phyloP scores from a whole-genome alignment of 441 rosid genomes.

The Sinapis alba region DNA sequence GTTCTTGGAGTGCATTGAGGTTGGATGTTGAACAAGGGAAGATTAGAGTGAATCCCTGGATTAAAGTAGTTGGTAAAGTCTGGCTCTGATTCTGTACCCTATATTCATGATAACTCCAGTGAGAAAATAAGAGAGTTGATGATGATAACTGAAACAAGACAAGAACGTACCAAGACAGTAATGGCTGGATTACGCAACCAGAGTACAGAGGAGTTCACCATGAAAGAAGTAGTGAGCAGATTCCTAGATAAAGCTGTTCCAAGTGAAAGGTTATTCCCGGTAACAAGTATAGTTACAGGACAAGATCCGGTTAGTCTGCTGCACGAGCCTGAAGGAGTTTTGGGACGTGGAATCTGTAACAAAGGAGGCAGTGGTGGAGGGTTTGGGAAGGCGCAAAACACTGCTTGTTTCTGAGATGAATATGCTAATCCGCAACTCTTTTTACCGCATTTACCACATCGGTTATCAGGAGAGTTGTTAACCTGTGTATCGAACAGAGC shows the following conservation, averaged over 20 bases:
- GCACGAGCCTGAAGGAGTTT: slow-evolving; percentile 74
- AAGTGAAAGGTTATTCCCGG: slow-evolving; percentile 68
- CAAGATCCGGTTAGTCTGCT: slow-evolving; percentile 50
- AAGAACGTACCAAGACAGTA: slow-evolving; percentile 53
- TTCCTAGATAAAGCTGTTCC: slow-evolving; percentile 63
- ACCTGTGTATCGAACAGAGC: slow-evolving; percentile 46
- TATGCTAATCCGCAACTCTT: slow-evolving; percentile 67
- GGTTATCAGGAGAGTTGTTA: slow-evolving; percentile 37
- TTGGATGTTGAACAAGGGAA: slow-evolving; percentile 64
- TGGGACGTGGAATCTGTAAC: slow-evolving; percentile 67
- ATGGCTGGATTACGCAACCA: slow-evolving; percentile 45
- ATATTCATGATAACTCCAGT: slow-evolving; percentile 13
- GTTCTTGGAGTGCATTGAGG: slow-evolving; percentile 53
- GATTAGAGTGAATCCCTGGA: slow-evolving; percentile 50
- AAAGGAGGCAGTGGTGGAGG: slow-evolving; percentile 79
- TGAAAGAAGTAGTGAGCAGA: slow-evolving; percentile 41
- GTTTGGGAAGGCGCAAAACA: slow-evolving; percentile 51
- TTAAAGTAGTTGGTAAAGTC: slow-evolving; percentile 47
- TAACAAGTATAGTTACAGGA: slow-evolving; percentile 67
- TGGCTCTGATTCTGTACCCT: slow-evolving; percentile 60
- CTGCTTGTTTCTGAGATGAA: slow-evolving; percentile 55
- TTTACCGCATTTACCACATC: slow-evolving; percentile 59
- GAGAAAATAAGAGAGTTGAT: neutral
- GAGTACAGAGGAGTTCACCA: slow-evolving; percentile 44
- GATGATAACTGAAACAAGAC: slow-evolving; percentile 17